Conservation (phyloP, 2,329 filamentous ascomycete species). For the Thelonectria olida region DNA sequence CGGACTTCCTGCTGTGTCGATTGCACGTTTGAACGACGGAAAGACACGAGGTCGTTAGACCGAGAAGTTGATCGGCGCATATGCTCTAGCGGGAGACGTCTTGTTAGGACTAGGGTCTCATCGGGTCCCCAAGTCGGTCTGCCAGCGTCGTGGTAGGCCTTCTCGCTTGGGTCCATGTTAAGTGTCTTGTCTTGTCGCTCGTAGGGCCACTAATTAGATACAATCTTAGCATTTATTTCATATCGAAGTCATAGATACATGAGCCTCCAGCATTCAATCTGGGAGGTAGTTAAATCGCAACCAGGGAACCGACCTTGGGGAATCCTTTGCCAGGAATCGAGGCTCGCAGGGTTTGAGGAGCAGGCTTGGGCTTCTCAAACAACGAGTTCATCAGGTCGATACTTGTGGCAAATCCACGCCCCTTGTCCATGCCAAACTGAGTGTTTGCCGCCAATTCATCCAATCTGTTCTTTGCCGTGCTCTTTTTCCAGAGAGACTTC, state of each 20-base stretch:
- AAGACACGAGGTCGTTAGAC: constrained; percentile 43
- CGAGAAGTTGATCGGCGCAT: constrained; percentile 40
- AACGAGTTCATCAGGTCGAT: constrained; percentile 97
- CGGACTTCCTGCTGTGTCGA: constrained; percentile 72
- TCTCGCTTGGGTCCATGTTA: constrained; percentile 70
- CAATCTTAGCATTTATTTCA: constrained; percentile 57
- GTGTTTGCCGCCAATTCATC: constrained; percentile 42
- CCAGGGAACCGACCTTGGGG: constrained; percentile 82
- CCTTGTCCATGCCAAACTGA: constrained; percentile 53
- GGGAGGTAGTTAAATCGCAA: constrained; percentile 46
- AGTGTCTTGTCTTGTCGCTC: constrained; percentile 79
- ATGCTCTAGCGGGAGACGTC: constrained; percentile 51
- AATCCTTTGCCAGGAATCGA: constrained; percentile 71
- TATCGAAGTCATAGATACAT: constrained; percentile 46
- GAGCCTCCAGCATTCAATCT: constrained; percentile 37
- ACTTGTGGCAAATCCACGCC: constrained; percentile 80
- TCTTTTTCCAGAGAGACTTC: constrained; percentile 49
- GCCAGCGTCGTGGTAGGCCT: constrained; percentile 75
- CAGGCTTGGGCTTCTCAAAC: constrained; percentile 77
- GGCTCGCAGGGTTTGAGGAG: constrained; percentile 62
- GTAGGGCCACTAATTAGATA: constrained; percentile 80
- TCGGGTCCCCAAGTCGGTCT: constrained; percentile 83
- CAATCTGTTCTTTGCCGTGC: constrained; percentile 40
- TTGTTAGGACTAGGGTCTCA: constrained; percentile 73
- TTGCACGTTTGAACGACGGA: constrained; percentile 59